Base-by-base conservation (phyloP, 164 flowering plant species). In the Nymphaea thermarum region DNA sequence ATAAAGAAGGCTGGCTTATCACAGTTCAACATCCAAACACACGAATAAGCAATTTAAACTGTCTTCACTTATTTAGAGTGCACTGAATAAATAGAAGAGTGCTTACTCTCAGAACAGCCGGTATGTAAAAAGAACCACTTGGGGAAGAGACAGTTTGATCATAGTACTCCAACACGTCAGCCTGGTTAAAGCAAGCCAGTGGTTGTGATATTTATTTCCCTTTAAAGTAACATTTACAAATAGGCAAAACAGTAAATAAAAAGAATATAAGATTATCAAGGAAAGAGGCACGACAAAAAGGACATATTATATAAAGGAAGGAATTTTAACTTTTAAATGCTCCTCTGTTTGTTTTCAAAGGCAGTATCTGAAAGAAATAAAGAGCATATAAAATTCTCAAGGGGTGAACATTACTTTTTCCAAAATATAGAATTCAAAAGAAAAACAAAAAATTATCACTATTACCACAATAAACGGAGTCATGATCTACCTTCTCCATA, bases 81-180 rank as follows among this genome's bases (percentile, higher is more conserved):
- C 36, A 25, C 36, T 25, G 36, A 25, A 25, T 25, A 25, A 2
- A 6, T n/a, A n/a, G 4, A n/a, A 2, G 42, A 43, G 25, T 63
- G 60, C 83, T 67, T 88, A 94, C 99, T 88, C 97, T 79, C 73
- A 94, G 75, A 15, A 91, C 99, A 70, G 96, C 97, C 67, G 99
- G 99, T 76, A 94, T 89, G 72, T 85, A 83, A 80, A 79, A 94
- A 71, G 90, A 86, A 71, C 99, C 97, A 71, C 80, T 80, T 44
- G 97, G 86, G 62, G 97, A 90, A 70, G 84, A 82, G 7, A 94
- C 90, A 61, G 96, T 87, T 77, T 85, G 90, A 78, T 90, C 96
- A 78, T 94, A 94, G 74, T 94, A 94, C 76, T 94, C 99, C 45
- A 94, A 80, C 60, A 94, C 96, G 81, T 91, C 99, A 69, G 96